Conservation (phyloP, 2,329 filamentous ascomycete species). For the Cyphellophora europaea region DNA sequence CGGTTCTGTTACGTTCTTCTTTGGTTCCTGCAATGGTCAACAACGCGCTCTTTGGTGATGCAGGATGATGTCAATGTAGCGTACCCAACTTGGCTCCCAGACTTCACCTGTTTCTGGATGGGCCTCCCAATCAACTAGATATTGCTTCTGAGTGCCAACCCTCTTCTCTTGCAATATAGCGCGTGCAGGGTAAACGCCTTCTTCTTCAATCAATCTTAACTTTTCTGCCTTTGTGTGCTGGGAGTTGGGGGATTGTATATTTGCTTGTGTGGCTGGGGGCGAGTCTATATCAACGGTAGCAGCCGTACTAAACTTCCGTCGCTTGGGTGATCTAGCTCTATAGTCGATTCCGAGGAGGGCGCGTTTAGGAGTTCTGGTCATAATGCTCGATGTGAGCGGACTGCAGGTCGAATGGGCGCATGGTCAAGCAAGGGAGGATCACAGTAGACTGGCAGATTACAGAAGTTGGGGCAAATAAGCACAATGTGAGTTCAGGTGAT, state of each 20-base stretch:
- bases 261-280: not conserved
- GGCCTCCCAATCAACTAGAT: slow-evolving; percentile 14
- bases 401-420: not conserved
- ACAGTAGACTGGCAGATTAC: no score
- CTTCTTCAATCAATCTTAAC: not conserved
- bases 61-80: not conserved
- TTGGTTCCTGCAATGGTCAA: no score
- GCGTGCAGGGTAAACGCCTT: slow-evolving; percentile 10
- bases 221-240: not conserved
- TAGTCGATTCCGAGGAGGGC: not conserved
- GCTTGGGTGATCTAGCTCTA: slow-evolving; percentile 1
- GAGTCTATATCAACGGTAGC: not conserved
- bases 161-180: slow-evolving; percentile 25
- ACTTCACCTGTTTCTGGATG: slow-evolving; percentile 14
- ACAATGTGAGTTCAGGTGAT: no score
- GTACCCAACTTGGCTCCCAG: slow-evolving; percentile 16
- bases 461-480: no score
- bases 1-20: no score
- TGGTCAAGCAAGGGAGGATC: no score
- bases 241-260: not conserved
- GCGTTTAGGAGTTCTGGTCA: not conserved
- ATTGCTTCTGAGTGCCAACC: slow-evolving; percentile 8
- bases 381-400: not conserved
- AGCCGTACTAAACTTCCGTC: slow-evolving; percentile 1
- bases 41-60: no score